phyloP scores from a whole-genome alignment of 257 asterid genomes.

The Apocynum venetum region DNA sequence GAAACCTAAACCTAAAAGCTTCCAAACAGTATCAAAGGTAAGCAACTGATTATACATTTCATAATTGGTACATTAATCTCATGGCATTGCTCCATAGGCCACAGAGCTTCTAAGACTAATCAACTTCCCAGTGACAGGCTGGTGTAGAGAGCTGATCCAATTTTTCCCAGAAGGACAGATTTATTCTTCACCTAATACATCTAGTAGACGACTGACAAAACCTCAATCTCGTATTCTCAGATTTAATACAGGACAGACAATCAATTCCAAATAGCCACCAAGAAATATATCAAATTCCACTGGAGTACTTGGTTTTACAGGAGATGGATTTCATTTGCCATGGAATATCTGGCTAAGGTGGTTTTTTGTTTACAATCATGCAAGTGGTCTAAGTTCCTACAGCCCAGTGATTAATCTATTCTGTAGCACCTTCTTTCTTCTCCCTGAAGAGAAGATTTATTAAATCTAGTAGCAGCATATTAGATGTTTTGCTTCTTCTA shows the following conservation, averaged over 20 bases:
- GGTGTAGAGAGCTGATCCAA: slow-evolving; percentile 18
- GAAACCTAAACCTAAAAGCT: no score
- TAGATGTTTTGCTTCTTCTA: slow-evolving; percentile 19
- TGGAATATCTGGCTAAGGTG: neutral
- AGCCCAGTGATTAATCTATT: slow-evolving; percentile 16
- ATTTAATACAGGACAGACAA: slow-evolving; percentile 19
- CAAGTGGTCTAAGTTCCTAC: slow-evolving; percentile 15
- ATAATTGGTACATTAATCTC: slow-evolving; percentile 33
- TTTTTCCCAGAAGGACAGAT: slow-evolving; percentile 15
- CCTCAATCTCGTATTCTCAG: slow-evolving; percentile 3
- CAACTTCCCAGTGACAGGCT: slow-evolving; percentile 31
- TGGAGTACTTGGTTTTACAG: slow-evolving; percentile 8
- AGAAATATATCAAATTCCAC: slow-evolving; percentile 21
- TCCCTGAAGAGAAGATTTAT: slow-evolving; percentile 31
- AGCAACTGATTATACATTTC: slow-evolving; percentile 22
- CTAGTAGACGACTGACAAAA: slow-evolving; percentile 17
- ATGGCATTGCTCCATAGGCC: slow-evolving; percentile 24
- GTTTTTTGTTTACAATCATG: neutral
- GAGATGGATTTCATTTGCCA: slow-evolving; percentile 13
- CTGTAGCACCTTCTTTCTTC: slow-evolving; percentile 15
- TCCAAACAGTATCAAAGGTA: slow-evolving; percentile 30
- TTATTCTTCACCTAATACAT: slow-evolving; percentile 19
- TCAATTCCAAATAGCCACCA: slow-evolving; percentile 2
- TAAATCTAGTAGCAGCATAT: slow-evolving; percentile 27
- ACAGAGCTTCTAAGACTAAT: neutral